Evolutionary conservation across 1,139 yeast genomes (phyloP).

Genomic region (Yamadazyma triangularis): DNA sequence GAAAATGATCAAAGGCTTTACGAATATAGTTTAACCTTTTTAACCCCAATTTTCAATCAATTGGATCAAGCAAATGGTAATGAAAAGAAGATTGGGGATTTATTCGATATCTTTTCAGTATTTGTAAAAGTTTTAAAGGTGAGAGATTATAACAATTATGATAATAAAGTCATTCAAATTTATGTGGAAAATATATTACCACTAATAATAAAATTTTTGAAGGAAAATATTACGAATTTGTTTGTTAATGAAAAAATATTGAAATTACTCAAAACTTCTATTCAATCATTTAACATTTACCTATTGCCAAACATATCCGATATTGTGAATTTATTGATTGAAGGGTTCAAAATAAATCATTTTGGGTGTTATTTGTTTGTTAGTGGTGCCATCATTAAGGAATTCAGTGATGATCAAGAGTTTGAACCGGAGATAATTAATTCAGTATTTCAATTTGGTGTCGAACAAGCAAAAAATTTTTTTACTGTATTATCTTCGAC

Average conservation of each 20-base stretch:
- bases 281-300: constrained; percentile 67
- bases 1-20: constrained; percentile 25
- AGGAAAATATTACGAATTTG: constrained; percentile 49
- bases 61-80: constrained; percentile 28
- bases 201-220: constrained; percentile 43
- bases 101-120: constrained; percentile 70
- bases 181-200: constrained; percentile 59
- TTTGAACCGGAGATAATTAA: constrained; percentile 30
- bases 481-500: constrained; percentile 25
- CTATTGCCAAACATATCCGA: constrained; percentile 59
- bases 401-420: constrained; percentile 59
- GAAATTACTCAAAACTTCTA: constrained; percentile 61
- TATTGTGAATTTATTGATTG: constrained; percentile 58
- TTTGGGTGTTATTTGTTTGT: constrained; percentile 90
- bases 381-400: constrained; percentile 77
- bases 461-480: constrained; percentile 42
- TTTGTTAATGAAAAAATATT: constrained; percentile 70
- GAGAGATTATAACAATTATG: constrained; percentile 26
- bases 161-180: constrained; percentile 55
- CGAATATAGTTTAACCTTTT: constrained; percentile 47
- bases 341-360: constrained; percentile 64
- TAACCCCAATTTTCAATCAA: constrained; percentile 59
- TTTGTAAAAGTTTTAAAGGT: constrained; percentile 57
- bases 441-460: constrained; percentile 45
- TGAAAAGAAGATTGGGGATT: constrained; percentile 59